These are phyloP conservation scores for Aspergillus brunneoviolaceus DNA, from an alignment of 2,329 filamentous ascomycete genomes.

Conservation along the genomic window DNA sequence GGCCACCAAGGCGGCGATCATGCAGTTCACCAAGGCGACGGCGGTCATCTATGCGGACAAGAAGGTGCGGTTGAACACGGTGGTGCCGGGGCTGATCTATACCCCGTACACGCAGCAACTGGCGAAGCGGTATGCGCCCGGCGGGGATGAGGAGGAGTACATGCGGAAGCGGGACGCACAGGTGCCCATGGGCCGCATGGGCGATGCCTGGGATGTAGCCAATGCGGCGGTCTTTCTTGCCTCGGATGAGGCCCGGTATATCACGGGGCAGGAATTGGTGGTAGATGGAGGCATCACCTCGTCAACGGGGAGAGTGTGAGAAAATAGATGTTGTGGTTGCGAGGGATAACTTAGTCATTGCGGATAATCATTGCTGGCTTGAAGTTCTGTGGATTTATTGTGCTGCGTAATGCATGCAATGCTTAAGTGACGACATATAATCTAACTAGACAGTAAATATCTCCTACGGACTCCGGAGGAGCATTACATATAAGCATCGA, in stretches of 20 bases:
- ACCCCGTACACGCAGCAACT: conserved; percentile 53
- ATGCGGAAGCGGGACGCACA: conserved; percentile 24
- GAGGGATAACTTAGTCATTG: no score
- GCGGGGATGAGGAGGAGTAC: conserved; percentile 46
- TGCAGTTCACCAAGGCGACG: conserved; percentile 53
- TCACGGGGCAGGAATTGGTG: conserved; percentile 38
- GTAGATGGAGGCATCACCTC: conserved; percentile 38
- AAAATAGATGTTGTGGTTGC: no score
- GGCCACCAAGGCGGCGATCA: conserved; percentile 52
- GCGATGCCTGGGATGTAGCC: conserved; percentile 35
- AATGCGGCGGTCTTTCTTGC: conserved; percentile 34
- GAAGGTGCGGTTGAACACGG: conserved; percentile 51
- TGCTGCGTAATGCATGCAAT: no score
- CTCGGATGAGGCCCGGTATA: conserved; percentile 30
- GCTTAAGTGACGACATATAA: no score
- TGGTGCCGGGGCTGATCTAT: conserved; percentile 58
- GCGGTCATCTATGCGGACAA: conserved; percentile 44
- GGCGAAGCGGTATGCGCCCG: conserved; percentile 45
- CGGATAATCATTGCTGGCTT: no score
- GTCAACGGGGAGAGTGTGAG: conserved; percentile 19
- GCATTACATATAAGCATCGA: not conserved
- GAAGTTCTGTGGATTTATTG: no score
- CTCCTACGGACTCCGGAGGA: not conserved
- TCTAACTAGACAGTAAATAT: not conserved
- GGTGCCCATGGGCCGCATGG: conserved; percentile 35